Percentiles rank a stretch among this genome's conserved stretches.
Conservation (phyloP, 2,329 filamentous ascomycete genomes). For the Podosphaera leucotricha region DNA sequence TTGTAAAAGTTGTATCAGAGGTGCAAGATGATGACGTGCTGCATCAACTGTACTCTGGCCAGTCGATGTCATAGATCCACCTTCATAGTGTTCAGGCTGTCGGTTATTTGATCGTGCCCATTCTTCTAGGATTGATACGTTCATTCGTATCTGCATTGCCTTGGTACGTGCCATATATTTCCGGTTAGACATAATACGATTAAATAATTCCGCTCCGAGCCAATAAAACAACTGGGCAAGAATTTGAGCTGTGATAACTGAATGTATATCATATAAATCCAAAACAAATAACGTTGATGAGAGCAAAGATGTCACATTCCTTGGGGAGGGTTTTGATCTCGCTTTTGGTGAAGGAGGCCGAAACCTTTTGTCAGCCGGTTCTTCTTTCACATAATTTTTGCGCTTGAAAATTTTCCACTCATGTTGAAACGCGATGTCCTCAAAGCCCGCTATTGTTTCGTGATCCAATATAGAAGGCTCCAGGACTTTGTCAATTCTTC, state of each 20-base stretch:
- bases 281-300: conserved; percentile 93
- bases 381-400: conserved; percentile 72
- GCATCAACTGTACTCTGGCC: conserved; percentile 76
- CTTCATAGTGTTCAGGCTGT: conserved; percentile 85
- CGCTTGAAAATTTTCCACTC: conserved; percentile 96
- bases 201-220: conserved; percentile 90
- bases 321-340: conserved; percentile 71
- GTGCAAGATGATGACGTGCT: conserved; percentile 61
- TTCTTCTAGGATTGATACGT: conserved; percentile 81
- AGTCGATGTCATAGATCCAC: conserved; percentile 62
- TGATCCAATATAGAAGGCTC: conserved; percentile 90
- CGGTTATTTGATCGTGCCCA: conserved; percentile 89
- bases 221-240: conserved; percentile 86
- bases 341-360: conserved; percentile 84
- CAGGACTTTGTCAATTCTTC: conserved; percentile 85
- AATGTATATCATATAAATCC: conserved; percentile 97
- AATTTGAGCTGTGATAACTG: conserved; percentile 81
- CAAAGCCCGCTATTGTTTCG: conserved; percentile 91
- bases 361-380: conserved; percentile 74
- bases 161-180: conserved; percentile 91
- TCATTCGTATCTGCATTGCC: conserved; percentile 99
- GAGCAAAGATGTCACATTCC: conserved; percentile 85
- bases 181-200: conserved; percentile 87
- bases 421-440: conserved; percentile 90
- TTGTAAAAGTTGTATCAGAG: conserved; percentile 79